Conservation (phyloP, 2,329 filamentous ascomycete genomes). For the Knufia fluminis region DNA sequence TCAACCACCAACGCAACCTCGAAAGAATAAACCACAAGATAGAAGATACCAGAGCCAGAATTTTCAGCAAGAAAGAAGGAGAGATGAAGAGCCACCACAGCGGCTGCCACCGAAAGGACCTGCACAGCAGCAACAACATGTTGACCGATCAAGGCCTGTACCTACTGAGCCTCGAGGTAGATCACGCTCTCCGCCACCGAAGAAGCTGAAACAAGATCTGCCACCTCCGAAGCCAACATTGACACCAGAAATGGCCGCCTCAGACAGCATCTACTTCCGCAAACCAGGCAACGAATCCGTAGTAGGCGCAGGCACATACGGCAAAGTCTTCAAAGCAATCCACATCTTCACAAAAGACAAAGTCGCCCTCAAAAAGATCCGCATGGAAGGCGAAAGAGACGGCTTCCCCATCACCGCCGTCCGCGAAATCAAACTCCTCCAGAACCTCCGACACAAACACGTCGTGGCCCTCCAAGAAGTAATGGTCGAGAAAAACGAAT, state of each 20-base stretch:
- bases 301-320: slow-evolving; percentile 89
- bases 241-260: slow-evolving; percentile 61
- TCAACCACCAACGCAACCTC: slow-evolving; percentile 30
- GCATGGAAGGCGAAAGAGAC: slow-evolving; percentile 87
- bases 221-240: slow-evolving; percentile 57
- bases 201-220: slow-evolving; percentile 1
- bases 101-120: slow-evolving; percentile 2
- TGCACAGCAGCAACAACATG: slow-evolving; percentile 5
- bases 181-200: slow-evolving; percentile 26
- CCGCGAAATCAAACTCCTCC: slow-evolving; percentile 83
- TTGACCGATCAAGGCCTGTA: slow-evolving; percentile 5
- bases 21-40: slow-evolving; percentile 35
- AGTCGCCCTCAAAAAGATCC: slow-evolving; percentile 81
- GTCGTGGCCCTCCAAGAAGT: slow-evolving; percentile 78
- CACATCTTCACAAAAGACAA: slow-evolving; percentile 81
- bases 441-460: slow-evolving; percentile 72
- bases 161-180: slow-evolving; percentile 38
- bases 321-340: slow-evolving; percentile 87
- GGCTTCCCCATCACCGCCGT: slow-evolving; percentile 87
- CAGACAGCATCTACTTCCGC: slow-evolving; percentile 84
- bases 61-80: slow-evolving; percentile 30
- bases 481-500: slow-evolving; percentile 98
- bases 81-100: slow-evolving; percentile 30
- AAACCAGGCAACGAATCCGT: slow-evolving; percentile 98
- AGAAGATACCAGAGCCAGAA: slow-evolving; percentile 30